Conservation (phyloP, 192 early-diverging fungal genomes). For the Coemansia sp. region DNA sequence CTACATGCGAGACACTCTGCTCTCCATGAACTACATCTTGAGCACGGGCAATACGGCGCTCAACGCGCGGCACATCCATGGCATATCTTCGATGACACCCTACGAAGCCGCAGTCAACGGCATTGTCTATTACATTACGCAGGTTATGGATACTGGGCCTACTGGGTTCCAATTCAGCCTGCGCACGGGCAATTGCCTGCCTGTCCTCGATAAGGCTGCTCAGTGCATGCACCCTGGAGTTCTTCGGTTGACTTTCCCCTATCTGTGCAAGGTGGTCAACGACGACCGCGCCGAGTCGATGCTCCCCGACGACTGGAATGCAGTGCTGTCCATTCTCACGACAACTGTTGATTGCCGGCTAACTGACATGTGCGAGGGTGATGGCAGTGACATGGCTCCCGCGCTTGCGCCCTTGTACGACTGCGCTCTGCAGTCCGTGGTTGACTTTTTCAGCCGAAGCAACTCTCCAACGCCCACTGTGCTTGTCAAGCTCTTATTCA, state of each 20-base stretch:
- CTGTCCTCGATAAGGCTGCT: slow-evolving; percentile 47
- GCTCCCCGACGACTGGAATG: slow-evolving; percentile 39
- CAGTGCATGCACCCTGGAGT: slow-evolving; percentile 45
- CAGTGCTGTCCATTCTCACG: slow-evolving; percentile 37
- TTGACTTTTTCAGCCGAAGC: slow-evolving; percentile 24
- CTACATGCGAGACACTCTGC: slow-evolving; percentile 55
- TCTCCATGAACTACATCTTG: slow-evolving; percentile 50
- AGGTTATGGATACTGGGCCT: slow-evolving; percentile 52
- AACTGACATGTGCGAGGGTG: slow-evolving; percentile 14
- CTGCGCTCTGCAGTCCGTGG: slow-evolving; percentile 29
- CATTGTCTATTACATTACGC: slow-evolving; percentile 54
- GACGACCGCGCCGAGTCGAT: slow-evolving; percentile 49
- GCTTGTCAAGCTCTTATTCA: slow-evolving; percentile 38
- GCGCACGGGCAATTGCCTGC: slow-evolving; percentile 52
- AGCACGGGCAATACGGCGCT: slow-evolving; percentile 29
- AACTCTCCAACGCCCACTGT: slow-evolving; percentile 13
- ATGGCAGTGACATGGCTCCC: slow-evolving; percentile 2
- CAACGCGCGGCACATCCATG: slow-evolving; percentile 29
- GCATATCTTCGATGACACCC: slow-evolving; percentile 25
- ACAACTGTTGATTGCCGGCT: slow-evolving; percentile 35
- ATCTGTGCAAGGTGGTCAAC: slow-evolving; percentile 48
- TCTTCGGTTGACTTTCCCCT: slow-evolving; percentile 46
- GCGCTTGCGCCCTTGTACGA: slow-evolving; percentile 37
- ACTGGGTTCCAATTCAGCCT: slow-evolving; percentile 54
- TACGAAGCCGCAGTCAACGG: slow-evolving; percentile 52